These are phyloP conservation scores for Pythium rishiriense DNA, from an alignment of 352 stramenopile genomes.

Conservation along the genomic window DNA sequence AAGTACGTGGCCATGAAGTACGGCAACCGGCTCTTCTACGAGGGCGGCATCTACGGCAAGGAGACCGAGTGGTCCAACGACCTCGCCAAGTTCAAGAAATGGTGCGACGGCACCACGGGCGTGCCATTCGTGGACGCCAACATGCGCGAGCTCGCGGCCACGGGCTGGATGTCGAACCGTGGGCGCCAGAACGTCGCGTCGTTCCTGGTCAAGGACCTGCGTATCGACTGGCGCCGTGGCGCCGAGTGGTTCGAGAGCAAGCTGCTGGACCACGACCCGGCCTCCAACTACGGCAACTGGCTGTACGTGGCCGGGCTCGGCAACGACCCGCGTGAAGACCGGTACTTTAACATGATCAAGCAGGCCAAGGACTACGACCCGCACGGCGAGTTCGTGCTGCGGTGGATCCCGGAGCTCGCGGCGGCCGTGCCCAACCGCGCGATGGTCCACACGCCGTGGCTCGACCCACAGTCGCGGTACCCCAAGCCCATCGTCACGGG, in stretches of 20 bases:
- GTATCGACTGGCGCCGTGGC: constrained; percentile 17
- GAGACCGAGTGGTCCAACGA: constrained; percentile 12
- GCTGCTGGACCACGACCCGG: constrained; percentile 21
- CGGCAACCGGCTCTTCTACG: constrained; percentile 20
- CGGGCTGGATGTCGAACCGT: constrained; percentile 24
- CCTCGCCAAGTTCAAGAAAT: constrained; percentile 19
- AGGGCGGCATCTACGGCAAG: constrained; percentile 24
- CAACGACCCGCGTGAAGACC: constrained; percentile 19
- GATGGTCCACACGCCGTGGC: constrained; percentile 21
- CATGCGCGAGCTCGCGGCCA: constrained; percentile 19
- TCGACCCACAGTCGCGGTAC: constrained; percentile 14
- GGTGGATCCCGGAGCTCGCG: constrained; percentile 17
- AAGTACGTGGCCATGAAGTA: constrained; percentile 25
- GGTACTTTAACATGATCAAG: constrained; percentile 30
- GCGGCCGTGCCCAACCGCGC: constrained; percentile 10
- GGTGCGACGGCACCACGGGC: constrained; percentile 20
- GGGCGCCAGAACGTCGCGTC: constrained; percentile 21
- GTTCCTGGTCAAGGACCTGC: constrained; percentile 19
- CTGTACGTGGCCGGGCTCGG: constrained; percentile 20
- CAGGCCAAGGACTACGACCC: constrained; percentile 28
- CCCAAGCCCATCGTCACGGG: constrained; percentile 15
- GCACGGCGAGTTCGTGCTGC: constrained; percentile 16
- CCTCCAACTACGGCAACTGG: constrained; percentile 25
- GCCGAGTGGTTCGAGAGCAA: constrained; percentile 25
- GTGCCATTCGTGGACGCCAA: constrained; percentile 24